These are phyloP conservation scores for Sporisorium scitamineum DNA, from an alignment of 1,284 basidiomycete species.

Conservation along the genomic window DNA sequence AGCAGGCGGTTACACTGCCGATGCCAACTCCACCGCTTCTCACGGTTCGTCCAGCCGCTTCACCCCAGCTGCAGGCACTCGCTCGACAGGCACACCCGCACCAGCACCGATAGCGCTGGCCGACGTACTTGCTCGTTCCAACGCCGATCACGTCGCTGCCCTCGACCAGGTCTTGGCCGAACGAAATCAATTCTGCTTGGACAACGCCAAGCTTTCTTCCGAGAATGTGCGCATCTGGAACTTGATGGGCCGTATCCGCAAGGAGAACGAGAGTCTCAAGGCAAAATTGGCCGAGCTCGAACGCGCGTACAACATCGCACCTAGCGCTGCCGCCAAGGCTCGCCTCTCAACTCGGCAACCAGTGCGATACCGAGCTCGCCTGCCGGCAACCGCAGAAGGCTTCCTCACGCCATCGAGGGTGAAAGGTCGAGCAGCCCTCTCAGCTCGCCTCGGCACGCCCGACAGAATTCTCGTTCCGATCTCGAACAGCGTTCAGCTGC, in stretches of 20 bases:
- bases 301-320: slow-evolving; percentile 19
- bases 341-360: slow-evolving; percentile 25
- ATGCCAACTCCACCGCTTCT: slow-evolving; percentile 40
- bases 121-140: slow-evolving; percentile 52
- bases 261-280: slow-evolving; percentile 62
- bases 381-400: slow-evolving; percentile 34
- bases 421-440: slow-evolving; percentile 45
- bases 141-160: slow-evolving; percentile 45
- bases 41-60: slow-evolving; percentile 46
- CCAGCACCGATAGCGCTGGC: slow-evolving; percentile 53
- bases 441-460: slow-evolving; percentile 28
- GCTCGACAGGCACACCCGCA: slow-evolving; percentile 27
- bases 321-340: slow-evolving; percentile 15
- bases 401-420: slow-evolving; percentile 21
- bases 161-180: slow-evolving; percentile 62
- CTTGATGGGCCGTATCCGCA: slow-evolving; percentile 59
- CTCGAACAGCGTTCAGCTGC: slow-evolving; percentile 22
- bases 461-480: slow-evolving; percentile 38
- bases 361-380: slow-evolving; percentile 33
- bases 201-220: slow-evolving; percentile 58
- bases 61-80: slow-evolving; percentile 31
- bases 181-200: slow-evolving; percentile 57
- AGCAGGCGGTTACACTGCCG: slow-evolving; percentile 12
- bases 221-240: slow-evolving; percentile 66
- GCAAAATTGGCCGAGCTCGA: slow-evolving; percentile 42